Percentiles rank a stretch among this genome's conserved stretches.
These are phyloP conservation scores for Tetracladium marchalianum DNA, from an alignment of 495 filamentous ascomycete species.

Conservation along the genomic window DNA sequence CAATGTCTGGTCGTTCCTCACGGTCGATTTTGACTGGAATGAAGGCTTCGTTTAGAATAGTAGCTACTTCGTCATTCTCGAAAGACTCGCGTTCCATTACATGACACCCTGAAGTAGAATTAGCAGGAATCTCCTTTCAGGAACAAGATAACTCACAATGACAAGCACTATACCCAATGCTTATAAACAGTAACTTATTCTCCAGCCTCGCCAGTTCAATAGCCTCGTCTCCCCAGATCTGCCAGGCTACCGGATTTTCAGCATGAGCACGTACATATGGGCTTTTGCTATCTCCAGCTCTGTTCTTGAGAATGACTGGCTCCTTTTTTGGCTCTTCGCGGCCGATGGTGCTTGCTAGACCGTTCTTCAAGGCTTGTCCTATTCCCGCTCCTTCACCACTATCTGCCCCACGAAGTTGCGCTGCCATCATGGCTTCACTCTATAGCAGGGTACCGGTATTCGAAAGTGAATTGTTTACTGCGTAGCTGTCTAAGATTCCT, in stretches of 20 bases:
- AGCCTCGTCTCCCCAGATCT: conserved; percentile 72
- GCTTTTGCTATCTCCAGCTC: conserved; percentile 61
- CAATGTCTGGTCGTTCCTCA: conserved; percentile 90
- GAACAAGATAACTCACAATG: conserved; percentile 56
- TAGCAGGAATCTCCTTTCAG: neutral
- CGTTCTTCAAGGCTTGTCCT: conserved; percentile 10
- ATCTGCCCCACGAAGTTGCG: conserved; percentile 13
- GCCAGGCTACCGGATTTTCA: conserved; percentile 88
- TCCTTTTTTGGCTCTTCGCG: conserved; percentile 7
- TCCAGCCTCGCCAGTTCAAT: conserved; percentile 64
- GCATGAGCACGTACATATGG: conserved; percentile 78
- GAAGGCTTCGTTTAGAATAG: conserved; percentile 76
- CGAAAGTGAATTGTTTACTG: no score
- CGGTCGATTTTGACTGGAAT: conserved; percentile 90
- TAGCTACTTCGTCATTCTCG: conserved; percentile 68
- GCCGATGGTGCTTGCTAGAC: neutral
- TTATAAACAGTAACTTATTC: conserved; percentile 85
- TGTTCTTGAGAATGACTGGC: conserved; percentile 36
- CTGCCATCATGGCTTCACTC: conserved; percentile 11
- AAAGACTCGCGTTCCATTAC: conserved; percentile 94
- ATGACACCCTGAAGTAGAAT: conserved; percentile 57
- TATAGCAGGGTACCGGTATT: no score
- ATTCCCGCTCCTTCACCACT: conserved; percentile 7
- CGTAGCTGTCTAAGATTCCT: no score
- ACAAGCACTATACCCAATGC: conserved; percentile 92